Conservation (phyloP, 2,329 filamentous ascomycete genomes). For the Trichoderma breve region DNA sequence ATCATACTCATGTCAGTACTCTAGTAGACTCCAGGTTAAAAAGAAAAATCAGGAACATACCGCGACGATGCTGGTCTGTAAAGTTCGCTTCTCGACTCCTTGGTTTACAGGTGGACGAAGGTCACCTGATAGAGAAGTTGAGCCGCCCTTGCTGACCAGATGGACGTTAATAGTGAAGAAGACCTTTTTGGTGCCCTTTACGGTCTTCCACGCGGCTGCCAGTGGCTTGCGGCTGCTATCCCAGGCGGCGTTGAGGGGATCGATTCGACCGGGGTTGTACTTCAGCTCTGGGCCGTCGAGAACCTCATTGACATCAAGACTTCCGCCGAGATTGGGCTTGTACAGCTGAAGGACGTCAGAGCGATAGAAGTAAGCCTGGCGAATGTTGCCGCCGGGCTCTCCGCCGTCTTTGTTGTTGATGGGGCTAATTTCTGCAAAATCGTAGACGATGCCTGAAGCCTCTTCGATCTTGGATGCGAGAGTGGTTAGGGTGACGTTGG, state of each 20-base stretch:
- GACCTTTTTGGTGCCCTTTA: constrained; percentile 47
- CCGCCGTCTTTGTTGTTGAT: constrained; percentile 63
- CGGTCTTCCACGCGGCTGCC: constrained; percentile 62
- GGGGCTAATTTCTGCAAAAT: constrained; percentile 59
- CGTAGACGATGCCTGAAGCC: constrained; percentile 53
- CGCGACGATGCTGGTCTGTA: constrained; percentile 59
- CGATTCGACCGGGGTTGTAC: constrained; percentile 68
- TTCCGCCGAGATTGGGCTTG: constrained; percentile 55
- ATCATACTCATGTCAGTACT: neutral
- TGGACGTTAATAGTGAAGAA: constrained; percentile 75
- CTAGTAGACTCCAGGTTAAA: too few species aligned
- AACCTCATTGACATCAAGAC: constrained; percentile 56
- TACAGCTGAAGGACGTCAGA: constrained; percentile 57
- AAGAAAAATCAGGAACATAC: constrained; percentile 43
- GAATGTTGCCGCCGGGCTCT: constrained; percentile 69
- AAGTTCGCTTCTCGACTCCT: constrained; percentile 54
- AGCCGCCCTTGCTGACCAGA: constrained; percentile 64
- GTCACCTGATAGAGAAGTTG: constrained; percentile 63
- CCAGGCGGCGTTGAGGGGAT: constrained; percentile 61
- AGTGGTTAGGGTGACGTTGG: constrained; percentile 58
- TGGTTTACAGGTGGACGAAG: constrained; percentile 64
- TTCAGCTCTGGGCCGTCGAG: constrained; percentile 54
- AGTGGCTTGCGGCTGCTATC: constrained; percentile 63
- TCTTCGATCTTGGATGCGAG: constrained; percentile 52
- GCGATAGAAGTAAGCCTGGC: constrained; percentile 67